Conservation (phyloP, 176 grass and related monocot genomes). For the Carex pumila region DNA sequence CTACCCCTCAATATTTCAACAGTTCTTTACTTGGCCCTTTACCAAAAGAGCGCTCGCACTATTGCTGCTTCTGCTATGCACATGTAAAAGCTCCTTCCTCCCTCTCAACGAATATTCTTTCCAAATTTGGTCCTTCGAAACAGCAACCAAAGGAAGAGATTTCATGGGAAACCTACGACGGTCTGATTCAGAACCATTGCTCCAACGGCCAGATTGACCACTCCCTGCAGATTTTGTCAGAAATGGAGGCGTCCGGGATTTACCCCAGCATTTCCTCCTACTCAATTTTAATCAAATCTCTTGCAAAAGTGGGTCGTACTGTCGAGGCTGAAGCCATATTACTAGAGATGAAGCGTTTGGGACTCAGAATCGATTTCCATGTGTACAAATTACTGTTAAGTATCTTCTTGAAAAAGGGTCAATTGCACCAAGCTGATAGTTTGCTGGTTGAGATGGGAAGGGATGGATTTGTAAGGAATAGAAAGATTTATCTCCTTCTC, state of each 20-base stretch:
- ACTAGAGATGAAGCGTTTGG: slow-evolving; percentile 54
- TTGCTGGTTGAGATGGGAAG: slow-evolving; percentile 73
- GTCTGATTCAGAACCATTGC: slow-evolving; percentile 40
- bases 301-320: slow-evolving; percentile 39
- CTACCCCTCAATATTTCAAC: slow-evolving; percentile 2
- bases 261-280: slow-evolving; percentile 42
- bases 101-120: background rate
- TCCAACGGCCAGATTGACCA: slow-evolving; percentile 19
- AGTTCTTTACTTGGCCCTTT: background rate
- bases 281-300: slow-evolving; percentile 52
- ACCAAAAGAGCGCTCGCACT: background rate
- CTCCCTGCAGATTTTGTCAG: slow-evolving; percentile 45
- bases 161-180: slow-evolving; percentile 57
- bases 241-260: slow-evolving; percentile 54
- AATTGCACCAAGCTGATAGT: slow-evolving; percentile 58
- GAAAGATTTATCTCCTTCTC: slow-evolving; percentile 56
- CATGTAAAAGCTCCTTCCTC: background rate
- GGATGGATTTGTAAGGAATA: slow-evolving; percentile 46
- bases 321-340: slow-evolving; percentile 77
- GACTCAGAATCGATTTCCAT: slow-evolving; percentile 21
- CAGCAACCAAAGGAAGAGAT: slow-evolving; percentile 38
- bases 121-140: background rate
- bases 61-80: background rate
- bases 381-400: slow-evolving; percentile 75
- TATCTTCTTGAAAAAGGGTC: slow-evolving; percentile 40